Conservation (phyloP, 2,329 filamentous ascomycete species). For the Pseudopyrenochaeta lycopersici region DNA sequence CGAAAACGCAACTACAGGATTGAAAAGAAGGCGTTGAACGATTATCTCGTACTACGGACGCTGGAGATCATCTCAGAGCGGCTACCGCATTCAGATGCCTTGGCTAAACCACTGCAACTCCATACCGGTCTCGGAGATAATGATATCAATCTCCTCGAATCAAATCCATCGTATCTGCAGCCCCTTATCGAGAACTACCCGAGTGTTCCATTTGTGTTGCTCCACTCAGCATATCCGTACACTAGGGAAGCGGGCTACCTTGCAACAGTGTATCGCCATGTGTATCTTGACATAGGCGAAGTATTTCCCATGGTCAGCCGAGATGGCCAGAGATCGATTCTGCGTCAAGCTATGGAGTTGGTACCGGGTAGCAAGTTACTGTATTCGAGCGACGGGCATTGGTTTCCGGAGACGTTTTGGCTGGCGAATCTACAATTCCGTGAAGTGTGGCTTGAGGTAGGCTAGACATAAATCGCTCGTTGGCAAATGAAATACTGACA, state of each 20-base stretch:
- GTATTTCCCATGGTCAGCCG: slow-evolving; percentile 82
- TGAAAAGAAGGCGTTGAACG: slow-evolving; percentile 71
- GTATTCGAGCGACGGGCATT: slow-evolving; percentile 84
- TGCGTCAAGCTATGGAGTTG: slow-evolving; percentile 78
- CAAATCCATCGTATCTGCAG: slow-evolving; percentile 80
- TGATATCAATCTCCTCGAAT: slow-evolving; percentile 73
- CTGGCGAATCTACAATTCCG: slow-evolving; percentile 77
- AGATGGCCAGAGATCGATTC: slow-evolving; percentile 75
- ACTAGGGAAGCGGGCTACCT: slow-evolving; percentile 81
- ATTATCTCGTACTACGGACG: slow-evolving; percentile 71
- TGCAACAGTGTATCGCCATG: slow-evolving; percentile 78
- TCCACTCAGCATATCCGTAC: slow-evolving; percentile 85
- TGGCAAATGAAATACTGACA: slow-evolving; percentile 2
- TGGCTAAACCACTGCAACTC: slow-evolving; percentile 80
- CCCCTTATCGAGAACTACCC: slow-evolving; percentile 75
- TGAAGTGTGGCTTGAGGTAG: slow-evolving; percentile 72
- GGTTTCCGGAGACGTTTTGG: slow-evolving; percentile 79
- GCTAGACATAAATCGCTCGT: slow-evolving; percentile 17
- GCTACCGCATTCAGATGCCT: slow-evolving; percentile 37
- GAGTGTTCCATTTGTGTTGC: slow-evolving; percentile 75
- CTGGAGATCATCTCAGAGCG: slow-evolving; percentile 65
- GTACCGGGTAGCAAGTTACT: slow-evolving; percentile 78
- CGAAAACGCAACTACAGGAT: slow-evolving; percentile 61
- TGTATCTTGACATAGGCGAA: slow-evolving; percentile 83
- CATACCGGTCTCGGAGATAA: slow-evolving; percentile 85